Evolutionary conservation across 2,329 filamentous ascomycete species (phyloP).

Genomic region (Microsporum audouinii): DNA sequence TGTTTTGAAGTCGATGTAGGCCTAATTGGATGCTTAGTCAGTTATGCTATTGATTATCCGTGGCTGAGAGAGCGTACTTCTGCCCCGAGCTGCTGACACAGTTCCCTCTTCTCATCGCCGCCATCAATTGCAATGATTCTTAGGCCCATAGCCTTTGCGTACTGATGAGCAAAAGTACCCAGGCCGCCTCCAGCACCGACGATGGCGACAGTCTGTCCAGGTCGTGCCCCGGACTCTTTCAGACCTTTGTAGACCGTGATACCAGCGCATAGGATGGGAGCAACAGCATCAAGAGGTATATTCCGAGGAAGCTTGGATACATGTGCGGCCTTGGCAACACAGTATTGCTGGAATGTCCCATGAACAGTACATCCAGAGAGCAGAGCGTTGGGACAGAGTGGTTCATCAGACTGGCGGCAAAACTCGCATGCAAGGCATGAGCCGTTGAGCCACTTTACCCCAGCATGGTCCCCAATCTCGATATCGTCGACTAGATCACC

Average conservation of each 20-base stretch:
- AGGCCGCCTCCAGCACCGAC: conserved; percentile 79
- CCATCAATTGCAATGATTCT: conserved; percentile 70
- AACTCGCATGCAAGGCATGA: conserved; percentile 73
- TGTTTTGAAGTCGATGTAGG: too few relatives aligned
- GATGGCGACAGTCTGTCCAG: conserved; percentile 70
- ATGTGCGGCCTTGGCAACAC: conserved; percentile 74
- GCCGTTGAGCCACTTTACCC: conserved; percentile 88
- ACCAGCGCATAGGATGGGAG: conserved; percentile 72
- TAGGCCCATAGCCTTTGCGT: conserved; percentile 83
- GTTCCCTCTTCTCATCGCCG: conserved; percentile 65
- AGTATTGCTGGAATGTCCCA: conserved; percentile 87
- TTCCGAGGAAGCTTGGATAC: conserved; percentile 72
- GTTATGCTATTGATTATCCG: too few relatives aligned
- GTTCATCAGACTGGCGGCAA: conserved; percentile 71
- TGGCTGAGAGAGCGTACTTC: conserved; percentile 22
- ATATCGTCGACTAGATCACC: conserved; percentile 68
- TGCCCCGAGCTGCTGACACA: conserved; percentile 58
- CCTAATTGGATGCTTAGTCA: too few relatives aligned
- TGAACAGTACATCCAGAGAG: conserved; percentile 90
- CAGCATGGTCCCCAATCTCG: conserved; percentile 71
- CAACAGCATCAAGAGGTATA: conserved; percentile 61
- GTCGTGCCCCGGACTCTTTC: conserved; percentile 64
- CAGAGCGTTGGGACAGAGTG: conserved; percentile 61
- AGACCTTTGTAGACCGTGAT: conserved; percentile 87
- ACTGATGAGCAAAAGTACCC: conserved; percentile 69